Conservation (phyloP, 2,329 filamentous ascomycete genomes). For the Pyrenochaeta sp. region DNA sequence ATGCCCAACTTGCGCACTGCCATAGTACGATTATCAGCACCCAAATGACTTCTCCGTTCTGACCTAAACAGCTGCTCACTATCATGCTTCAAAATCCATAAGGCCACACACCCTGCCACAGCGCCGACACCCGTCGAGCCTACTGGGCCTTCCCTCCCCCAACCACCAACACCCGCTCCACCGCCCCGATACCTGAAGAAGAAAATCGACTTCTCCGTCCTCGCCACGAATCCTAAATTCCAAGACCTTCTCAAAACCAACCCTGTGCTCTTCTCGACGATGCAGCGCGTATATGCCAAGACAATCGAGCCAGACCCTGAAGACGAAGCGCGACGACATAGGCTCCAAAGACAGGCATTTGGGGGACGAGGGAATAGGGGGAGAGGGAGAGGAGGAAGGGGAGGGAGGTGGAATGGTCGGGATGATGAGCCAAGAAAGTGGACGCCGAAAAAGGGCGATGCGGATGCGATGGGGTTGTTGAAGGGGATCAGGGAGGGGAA, state of each 20-base stretch:
- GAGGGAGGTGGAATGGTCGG: conserved; percentile 21
- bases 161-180: conserved; percentile 38
- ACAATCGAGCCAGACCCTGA: conserved; percentile 45
- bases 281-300: conserved; percentile 45
- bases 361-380: conserved; percentile 24
- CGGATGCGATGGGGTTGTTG: conserved; percentile 39
- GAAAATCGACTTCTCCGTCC: conserved; percentile 42
- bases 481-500: conserved; percentile 36
- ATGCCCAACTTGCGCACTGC: conserved; percentile 57
- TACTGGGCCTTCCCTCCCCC: conserved; percentile 22
- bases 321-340: conserved; percentile 26
- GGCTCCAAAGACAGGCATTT: conserved; percentile 23
- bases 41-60: background rate
- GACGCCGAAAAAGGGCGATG: conserved; percentile 43
- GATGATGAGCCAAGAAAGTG: conserved; percentile 25
- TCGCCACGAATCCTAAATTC: conserved; percentile 39
- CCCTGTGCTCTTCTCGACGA: conserved; percentile 30
- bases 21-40: conserved; percentile 50
- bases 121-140: conserved; percentile 8
- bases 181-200: conserved; percentile 41
- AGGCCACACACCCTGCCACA: conserved; percentile 28
- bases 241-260: conserved; percentile 37
- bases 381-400: conserved; percentile 29
- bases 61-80: conserved; percentile 40
- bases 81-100: conserved; percentile 43